Evolutionary conservation across 805 yeast species (phyloP).

Genomic region (Saccharomycodes ludwigii): DNA sequence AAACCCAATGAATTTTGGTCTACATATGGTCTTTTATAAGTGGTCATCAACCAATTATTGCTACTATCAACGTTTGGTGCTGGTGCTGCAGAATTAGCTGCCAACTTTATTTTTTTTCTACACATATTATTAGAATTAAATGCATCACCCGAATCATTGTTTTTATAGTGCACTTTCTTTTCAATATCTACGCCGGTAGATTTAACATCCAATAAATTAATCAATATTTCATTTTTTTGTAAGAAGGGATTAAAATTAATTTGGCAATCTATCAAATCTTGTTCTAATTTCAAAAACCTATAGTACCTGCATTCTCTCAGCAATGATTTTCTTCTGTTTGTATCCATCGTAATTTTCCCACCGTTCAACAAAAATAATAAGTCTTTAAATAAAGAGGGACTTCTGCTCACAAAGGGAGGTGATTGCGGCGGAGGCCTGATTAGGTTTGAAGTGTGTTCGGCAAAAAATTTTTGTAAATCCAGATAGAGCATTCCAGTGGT

Average conservation of each 20-base stretch:
- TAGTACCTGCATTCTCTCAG: constrained; percentile 67
- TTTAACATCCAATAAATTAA: constrained; percentile 36
- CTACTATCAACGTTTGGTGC: constrained; percentile 7
- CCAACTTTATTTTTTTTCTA: constrained; percentile 4
- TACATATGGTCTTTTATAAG: constrained; percentile 35
- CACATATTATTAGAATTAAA: background rate
- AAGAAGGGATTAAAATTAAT: constrained; percentile 41
- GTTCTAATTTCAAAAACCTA: constrained; percentile 64
- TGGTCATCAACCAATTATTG: constrained; percentile 11
- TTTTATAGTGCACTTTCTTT: too few species aligned
- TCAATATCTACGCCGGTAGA: constrained; percentile 23
- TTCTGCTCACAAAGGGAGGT: constrained; percentile 39
- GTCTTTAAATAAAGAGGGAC: constrained; percentile 41
- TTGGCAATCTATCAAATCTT: constrained; percentile 42
- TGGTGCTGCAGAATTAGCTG: background rate
- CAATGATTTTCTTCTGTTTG: constrained; percentile 43
- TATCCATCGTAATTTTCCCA: constrained; percentile 35
- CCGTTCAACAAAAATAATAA: constrained; percentile 48
- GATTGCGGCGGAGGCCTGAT: constrained; percentile 72
- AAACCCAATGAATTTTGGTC: constrained; percentile 29
- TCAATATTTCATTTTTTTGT: constrained; percentile 41
- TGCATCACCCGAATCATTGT: background rate
- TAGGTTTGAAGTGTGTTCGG: constrained; percentile 24
- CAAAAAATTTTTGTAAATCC: constrained; percentile 33
- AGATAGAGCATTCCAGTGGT: constrained; percentile 40